These are phyloP conservation scores for Ogataea degrootiae DNA, from an alignment of 805 yeast species.

Conservation along the genomic window DNA sequence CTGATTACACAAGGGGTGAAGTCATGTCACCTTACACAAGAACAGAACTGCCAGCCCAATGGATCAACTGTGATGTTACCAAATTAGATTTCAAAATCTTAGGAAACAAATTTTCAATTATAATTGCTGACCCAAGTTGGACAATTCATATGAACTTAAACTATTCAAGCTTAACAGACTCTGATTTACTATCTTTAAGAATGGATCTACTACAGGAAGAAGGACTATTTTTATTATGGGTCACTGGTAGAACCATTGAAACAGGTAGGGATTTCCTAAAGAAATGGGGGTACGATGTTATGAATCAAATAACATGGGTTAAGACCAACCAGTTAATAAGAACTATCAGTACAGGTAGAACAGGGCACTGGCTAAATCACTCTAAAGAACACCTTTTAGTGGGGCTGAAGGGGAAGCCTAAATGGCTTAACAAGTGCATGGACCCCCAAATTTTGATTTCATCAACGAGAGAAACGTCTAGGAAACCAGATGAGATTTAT, in stretches of 20 bases:
- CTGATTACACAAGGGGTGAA: conserved; percentile 48
- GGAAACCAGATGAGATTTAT: conserved; percentile 90
- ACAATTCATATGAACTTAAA: conserved; percentile 86
- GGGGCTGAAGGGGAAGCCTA: conserved; percentile 77
- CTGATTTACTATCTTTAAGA: conserved; percentile 63
- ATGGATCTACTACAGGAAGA: conserved; percentile 71
- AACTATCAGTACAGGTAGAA: conserved; percentile 91
- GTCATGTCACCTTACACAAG: conserved; percentile 26
- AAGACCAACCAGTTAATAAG: conserved; percentile 83
- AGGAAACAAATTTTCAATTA: conserved; percentile 72
- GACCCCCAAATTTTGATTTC: conserved; percentile 80
- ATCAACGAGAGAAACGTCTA: conserved; percentile 78
- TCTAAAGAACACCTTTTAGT: conserved; percentile 87
- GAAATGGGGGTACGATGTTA: conserved; percentile 77
- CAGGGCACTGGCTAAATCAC: conserved; percentile 97
- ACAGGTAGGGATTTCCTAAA: conserved; percentile 71
- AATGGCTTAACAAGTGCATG: conserved; percentile 60
- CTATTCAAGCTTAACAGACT: conserved; percentile 72
- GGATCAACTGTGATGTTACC: conserved; percentile 84
- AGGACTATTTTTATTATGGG: conserved; percentile 86
- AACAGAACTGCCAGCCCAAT: conserved; percentile 54
- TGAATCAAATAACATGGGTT: conserved; percentile 86
- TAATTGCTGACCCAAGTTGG: conserved; percentile 96
- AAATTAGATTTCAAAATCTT: conserved; percentile 62
- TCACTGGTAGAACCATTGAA: conserved; percentile 90